Percentiles rank a stretch among this genome's conserved stretches.
Conservation (phyloP, 352 stramenopile species). For the Phytophthora uliginosa region DNA sequence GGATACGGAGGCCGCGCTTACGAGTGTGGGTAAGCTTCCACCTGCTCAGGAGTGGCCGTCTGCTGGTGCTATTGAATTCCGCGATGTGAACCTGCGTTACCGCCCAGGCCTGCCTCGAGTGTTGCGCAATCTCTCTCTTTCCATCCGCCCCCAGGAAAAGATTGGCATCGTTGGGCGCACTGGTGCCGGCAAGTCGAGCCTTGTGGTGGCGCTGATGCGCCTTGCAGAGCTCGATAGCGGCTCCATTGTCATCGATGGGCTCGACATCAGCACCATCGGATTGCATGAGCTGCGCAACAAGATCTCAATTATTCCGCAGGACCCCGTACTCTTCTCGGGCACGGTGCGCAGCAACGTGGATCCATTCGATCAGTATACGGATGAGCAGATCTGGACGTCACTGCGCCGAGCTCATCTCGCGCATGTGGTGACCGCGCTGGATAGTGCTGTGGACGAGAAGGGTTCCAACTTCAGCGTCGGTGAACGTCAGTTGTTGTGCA, state of each 20-base stretch:
- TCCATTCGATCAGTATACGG: slow-evolving; percentile 91
- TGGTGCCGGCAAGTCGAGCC: slow-evolving; percentile 91
- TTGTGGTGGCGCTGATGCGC: slow-evolving; percentile 93
- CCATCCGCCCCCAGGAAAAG: slow-evolving; percentile 89
- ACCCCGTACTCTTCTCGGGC: slow-evolving; percentile 97
- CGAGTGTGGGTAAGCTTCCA: slow-evolving; percentile 88
- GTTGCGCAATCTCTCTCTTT: slow-evolving; percentile 77
- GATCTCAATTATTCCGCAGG: slow-evolving; percentile 94
- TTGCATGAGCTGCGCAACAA: slow-evolving; percentile 64
- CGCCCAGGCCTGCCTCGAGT: slow-evolving; percentile 74
- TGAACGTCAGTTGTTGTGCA: slow-evolving; percentile 96
- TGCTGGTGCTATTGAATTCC: slow-evolving; percentile 87
- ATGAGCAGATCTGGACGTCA: slow-evolving; percentile 91
- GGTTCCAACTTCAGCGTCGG: slow-evolving; percentile 97
- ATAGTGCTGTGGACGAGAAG: slow-evolving; percentile 84
- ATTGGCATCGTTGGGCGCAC: slow-evolving; percentile 87
- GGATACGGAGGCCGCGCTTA: slow-evolving; percentile 80
- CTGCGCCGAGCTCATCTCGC: slow-evolving; percentile 85
- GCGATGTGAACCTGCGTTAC: slow-evolving; percentile 92
- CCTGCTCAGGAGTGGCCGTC: slow-evolving; percentile 80
- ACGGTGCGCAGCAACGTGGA: slow-evolving; percentile 94
- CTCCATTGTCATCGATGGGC: slow-evolving; percentile 68
- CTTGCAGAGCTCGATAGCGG: slow-evolving; percentile 90
- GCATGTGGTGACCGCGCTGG: slow-evolving; percentile 57
- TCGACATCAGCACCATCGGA: slow-evolving; percentile 65